Evolutionary conservation across 805 yeast genomes (phyloP).

Genomic region (Candida corydali): DNA sequence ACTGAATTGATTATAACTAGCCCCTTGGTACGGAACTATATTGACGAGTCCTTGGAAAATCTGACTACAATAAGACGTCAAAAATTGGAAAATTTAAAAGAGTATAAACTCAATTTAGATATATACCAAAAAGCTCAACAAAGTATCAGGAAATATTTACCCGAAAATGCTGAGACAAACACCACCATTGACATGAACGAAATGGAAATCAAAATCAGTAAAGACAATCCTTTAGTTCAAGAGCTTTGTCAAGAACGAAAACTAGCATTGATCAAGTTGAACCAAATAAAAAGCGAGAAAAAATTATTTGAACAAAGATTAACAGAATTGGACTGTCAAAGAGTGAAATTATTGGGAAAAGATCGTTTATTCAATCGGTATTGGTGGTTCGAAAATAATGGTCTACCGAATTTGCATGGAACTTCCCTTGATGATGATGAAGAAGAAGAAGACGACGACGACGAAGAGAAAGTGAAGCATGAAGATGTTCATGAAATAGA

Average conservation of each 20-base stretch:
- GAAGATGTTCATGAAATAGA: constrained; percentile 18
- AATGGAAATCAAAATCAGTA: constrained; percentile 35
- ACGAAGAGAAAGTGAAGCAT: constrained; percentile 10
- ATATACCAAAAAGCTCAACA: constrained; percentile 36
- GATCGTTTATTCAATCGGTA: constrained; percentile 83
- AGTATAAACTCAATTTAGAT: constrained; percentile 51
- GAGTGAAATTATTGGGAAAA: constrained; percentile 72
- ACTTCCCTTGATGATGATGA: constrained; percentile 37
- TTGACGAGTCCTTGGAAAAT: constrained; percentile 67
- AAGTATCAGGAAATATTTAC: constrained; percentile 9
- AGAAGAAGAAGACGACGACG: constrained; percentile 32
- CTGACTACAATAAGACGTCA: constrained; percentile 60
- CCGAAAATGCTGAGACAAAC: background rate
- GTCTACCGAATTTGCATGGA: constrained; percentile 55
- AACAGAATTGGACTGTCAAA: constrained; percentile 68
- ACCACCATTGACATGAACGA: constrained; percentile 35
- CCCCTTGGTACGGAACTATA: constrained; percentile 51
- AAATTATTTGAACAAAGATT: constrained; percentile 56
- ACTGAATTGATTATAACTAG: constrained; percentile 61
- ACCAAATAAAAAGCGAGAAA: constrained; percentile 46
- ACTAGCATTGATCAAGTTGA: constrained; percentile 35
- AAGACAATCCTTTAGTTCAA: constrained; percentile 39
- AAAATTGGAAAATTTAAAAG: constrained; percentile 61
- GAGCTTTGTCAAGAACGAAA: constrained; percentile 43
- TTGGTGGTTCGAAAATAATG: constrained; percentile 94